These are phyloP conservation scores for Alternaria atra DNA, from an alignment of 2,329 filamentous ascomycete genomes.

Conservation along the genomic window DNA sequence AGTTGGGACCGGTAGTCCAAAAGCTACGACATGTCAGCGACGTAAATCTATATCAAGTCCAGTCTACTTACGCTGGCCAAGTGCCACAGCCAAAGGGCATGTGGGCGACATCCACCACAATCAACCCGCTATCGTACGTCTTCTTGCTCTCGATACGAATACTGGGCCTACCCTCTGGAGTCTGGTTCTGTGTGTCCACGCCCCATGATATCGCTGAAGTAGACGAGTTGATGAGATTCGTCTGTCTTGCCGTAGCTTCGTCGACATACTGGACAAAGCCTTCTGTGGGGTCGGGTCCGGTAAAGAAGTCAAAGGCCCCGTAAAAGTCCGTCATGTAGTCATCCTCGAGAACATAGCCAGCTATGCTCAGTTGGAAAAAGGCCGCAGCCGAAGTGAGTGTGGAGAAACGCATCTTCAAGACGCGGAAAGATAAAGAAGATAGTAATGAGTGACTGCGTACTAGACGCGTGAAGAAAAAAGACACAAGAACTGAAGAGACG, in stretches of 20 bases:
- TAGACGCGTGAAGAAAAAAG: conserved; percentile 42
- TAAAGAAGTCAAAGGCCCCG: conserved; percentile 56
- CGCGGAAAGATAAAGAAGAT: conserved; percentile 26
- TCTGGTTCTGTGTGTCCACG: conserved; percentile 53
- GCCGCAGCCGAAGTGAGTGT: conserved; percentile 46
- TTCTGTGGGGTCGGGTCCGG: conserved; percentile 55
- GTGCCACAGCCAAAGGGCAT: conserved; percentile 62
- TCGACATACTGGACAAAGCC: conserved; percentile 55
- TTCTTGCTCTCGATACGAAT: conserved; percentile 59
- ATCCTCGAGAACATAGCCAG: conserved; percentile 53
- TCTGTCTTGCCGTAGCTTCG: conserved; percentile 47
- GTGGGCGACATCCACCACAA: conserved; percentile 61
- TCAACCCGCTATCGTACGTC: conserved; percentile 58
- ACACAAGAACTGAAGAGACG: conserved; percentile 29
- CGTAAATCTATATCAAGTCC: background rate
- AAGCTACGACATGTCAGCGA: conserved; percentile 34
- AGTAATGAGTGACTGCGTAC: conserved; percentile 46
- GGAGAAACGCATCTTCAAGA: conserved; percentile 49
- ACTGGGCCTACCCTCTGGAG: conserved; percentile 54
- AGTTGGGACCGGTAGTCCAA: conserved; percentile 45
- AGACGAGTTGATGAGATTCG: conserved; percentile 53
- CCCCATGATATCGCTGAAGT: conserved; percentile 55
- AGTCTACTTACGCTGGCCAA: conserved; percentile 57
- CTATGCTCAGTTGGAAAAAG: conserved; percentile 49
- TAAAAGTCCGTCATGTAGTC: conserved; percentile 57